phyloP scores from a whole-genome alignment of 768 basidiomycete genomes.

The Tremella mesenterica region DNA sequence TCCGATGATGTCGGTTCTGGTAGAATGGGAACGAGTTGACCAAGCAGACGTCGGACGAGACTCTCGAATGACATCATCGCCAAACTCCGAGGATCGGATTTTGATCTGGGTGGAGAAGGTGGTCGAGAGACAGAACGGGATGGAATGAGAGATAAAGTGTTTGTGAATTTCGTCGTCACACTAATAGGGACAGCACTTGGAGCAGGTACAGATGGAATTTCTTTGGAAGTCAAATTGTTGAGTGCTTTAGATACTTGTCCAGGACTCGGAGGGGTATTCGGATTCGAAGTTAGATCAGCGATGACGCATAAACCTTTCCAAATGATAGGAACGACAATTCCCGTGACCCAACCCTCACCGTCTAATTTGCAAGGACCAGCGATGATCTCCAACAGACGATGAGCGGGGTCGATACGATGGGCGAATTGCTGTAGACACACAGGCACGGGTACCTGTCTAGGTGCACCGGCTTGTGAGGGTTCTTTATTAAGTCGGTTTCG shows the following conservation, averaged over 20 bases:
- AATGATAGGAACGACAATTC: conserved; percentile 41
- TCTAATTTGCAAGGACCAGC: conserved; percentile 40
- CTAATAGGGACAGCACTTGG: conserved; percentile 23
- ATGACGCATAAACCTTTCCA: conserved; percentile 43
- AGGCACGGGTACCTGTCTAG: conserved; percentile 32
- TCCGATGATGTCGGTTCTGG: conserved; percentile 34
- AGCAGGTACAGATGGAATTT: conserved; percentile 12
- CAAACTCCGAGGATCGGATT: conserved; percentile 28
- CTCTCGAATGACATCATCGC: conserved; percentile 41
- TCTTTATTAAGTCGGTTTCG: conserved; percentile 28
- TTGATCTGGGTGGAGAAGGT: conserved; percentile 34
- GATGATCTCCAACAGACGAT: conserved; percentile 39
- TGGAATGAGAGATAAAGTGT: conserved; percentile 35
- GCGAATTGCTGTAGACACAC: conserved; percentile 41
- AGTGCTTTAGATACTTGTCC: conserved; percentile 30
- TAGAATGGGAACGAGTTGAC: conserved; percentile 30
- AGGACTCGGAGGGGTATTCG: conserved; percentile 34
- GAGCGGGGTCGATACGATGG: conserved; percentile 32
- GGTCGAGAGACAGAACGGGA: conserved; percentile 40
- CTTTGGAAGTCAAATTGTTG: conserved; percentile 18
- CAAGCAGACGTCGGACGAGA: conserved; percentile 35
- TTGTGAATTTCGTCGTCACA: conserved; percentile 36
- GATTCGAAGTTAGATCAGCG: conserved; percentile 20
- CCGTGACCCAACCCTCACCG: conserved; percentile 43
- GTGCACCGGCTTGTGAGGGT: conserved; percentile 16